A percentile compares a stretch with the other conserved stretches of the same genome.
Conservation (phyloP, 768 basidiomycete species). For the Amanita molliuscula region DNA sequence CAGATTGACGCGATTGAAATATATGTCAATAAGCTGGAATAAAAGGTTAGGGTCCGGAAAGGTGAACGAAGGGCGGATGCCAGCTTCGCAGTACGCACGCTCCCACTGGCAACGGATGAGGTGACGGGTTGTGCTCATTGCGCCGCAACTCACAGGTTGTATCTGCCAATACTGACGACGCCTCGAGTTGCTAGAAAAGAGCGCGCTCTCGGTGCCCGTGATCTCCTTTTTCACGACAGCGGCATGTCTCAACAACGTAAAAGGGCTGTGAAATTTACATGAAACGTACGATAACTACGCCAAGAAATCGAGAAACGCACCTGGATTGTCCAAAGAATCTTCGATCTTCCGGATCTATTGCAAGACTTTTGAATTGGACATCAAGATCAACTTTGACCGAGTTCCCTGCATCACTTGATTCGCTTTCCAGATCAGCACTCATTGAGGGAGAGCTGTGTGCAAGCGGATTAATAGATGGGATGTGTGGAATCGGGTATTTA, state of each 20-base stretch:
- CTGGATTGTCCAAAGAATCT: constrained; percentile 33
- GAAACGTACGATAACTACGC: background rate
- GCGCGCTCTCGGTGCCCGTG: constrained; percentile 13
- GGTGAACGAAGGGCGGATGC: constrained; percentile 17
- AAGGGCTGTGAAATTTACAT: constrained; percentile 18
- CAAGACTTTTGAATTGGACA: constrained; percentile 21
- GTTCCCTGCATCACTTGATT: constrained; percentile 16
- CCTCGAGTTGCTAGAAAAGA: constrained; percentile 12
- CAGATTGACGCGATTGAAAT: constrained; percentile 44
- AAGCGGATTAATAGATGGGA: constrained; percentile 9
- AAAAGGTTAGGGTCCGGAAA: constrained; percentile 45
- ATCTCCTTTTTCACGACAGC: constrained; percentile 31
- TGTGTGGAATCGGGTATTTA: constrained; percentile 10
- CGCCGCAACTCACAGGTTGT: constrained; percentile 14
- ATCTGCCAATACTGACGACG: constrained; percentile 20
- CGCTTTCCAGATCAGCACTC: background rate
- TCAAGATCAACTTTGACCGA: constrained; percentile 22
- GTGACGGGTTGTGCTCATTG: background rate
- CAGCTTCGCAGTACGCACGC: constrained; percentile 13
- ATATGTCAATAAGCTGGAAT: constrained; percentile 38
- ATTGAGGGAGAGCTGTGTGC: constrained; percentile 8
- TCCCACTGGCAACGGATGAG: constrained; percentile 25
- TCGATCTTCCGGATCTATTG: constrained; percentile 19
- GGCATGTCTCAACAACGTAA: constrained; percentile 32
- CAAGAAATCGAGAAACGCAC: constrained; percentile 8